A percentile compares a stretch with the other conserved stretches of the same genome.
These are phyloP conservation scores for Xerocomus nothofagi DNA, from an alignment of 1,284 basidiomycete genomes.

Conservation along the genomic window DNA sequence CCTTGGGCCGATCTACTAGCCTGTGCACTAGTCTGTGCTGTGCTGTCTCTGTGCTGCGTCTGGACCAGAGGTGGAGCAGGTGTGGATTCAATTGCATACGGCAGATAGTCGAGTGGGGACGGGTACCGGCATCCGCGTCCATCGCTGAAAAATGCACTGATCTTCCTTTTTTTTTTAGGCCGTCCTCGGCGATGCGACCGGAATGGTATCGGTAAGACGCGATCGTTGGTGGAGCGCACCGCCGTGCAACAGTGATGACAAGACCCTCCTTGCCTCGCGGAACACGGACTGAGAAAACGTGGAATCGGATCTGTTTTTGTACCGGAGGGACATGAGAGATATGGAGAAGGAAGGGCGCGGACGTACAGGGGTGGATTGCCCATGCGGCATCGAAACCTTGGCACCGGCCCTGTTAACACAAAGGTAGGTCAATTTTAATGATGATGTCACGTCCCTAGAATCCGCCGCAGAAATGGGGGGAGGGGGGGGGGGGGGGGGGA, in stretches of 20 bases:
- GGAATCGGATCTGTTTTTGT: background rate
- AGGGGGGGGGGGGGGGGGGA: too few relatives aligned
- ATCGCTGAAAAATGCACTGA: too few relatives aligned
- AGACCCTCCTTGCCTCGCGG: constrained; percentile 2
- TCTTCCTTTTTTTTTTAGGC: too few relatives aligned
- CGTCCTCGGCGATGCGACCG: background rate
- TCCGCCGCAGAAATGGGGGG: background rate
- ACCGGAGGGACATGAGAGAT: background rate
- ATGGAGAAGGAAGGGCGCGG: background rate
- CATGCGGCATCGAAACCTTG: background rate
- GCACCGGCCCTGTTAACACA: background rate
- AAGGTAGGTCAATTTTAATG: background rate
- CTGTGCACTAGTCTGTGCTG: too few relatives aligned
- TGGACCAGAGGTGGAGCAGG: background rate
- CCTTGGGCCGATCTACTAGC: too few relatives aligned
- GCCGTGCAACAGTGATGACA: background rate
- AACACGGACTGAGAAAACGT: constrained; percentile 3
- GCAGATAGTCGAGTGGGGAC: background rate
- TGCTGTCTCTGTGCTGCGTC: background rate
- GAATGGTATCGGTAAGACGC: background rate
- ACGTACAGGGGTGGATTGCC: background rate
- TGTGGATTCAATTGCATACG: too few relatives aligned
- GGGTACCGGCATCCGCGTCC: background rate
- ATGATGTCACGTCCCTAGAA: background rate
- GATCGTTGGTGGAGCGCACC: background rate